Evolutionary conservation across 2,329 filamentous ascomycete genomes (phyloP).

Genomic region (Graphilbum fragrans): DNA sequence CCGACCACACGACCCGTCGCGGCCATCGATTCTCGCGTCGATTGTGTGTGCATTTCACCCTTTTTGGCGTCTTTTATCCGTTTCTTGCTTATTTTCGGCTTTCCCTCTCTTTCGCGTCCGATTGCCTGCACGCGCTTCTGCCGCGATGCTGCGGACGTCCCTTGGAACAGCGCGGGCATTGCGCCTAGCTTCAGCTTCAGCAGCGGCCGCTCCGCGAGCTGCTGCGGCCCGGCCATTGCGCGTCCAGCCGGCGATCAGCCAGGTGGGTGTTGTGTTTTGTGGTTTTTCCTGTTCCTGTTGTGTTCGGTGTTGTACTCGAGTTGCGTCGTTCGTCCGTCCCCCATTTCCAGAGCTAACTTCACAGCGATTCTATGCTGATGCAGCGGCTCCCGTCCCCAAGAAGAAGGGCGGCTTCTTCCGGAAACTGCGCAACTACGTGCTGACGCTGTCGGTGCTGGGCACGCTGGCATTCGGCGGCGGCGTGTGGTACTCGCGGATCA

Average conservation of each 20-base stretch:
- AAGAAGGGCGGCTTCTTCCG: constrained; percentile 53
- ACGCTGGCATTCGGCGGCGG: constrained; percentile 74
- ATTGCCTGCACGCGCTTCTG: constrained; percentile 32
- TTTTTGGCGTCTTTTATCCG: not conserved
- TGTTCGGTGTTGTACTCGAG: not conserved
- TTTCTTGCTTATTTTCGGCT: not conserved
- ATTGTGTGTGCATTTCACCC: not conserved
- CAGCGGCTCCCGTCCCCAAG: constrained; percentile 29
- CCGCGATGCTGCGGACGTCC: constrained; percentile 57
- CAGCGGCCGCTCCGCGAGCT: constrained; percentile 18
- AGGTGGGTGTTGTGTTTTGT: constrained; percentile 4
- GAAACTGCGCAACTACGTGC: constrained; percentile 63
- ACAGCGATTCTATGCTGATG: constrained; percentile 44
- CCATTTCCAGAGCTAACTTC: not conserved
- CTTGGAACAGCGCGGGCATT: constrained; percentile 51
- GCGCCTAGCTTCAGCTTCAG: constrained; percentile 12
- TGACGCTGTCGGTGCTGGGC: constrained; percentile 65
- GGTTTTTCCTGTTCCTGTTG: not conserved
- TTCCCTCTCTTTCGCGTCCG: not conserved
- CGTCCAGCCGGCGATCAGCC: constrained; percentile 10
- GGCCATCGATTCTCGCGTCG: not conserved
- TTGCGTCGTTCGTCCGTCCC: no score
- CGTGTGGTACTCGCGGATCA: constrained; percentile 84
- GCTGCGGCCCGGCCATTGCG: constrained; percentile 49
- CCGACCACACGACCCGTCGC: not conserved